Percentiles rank a stretch among this genome's conserved stretches.
phyloP scores from a whole-genome alignment of 2,329 filamentous ascomycete species.

The Trichoderma endophyticum region DNA sequence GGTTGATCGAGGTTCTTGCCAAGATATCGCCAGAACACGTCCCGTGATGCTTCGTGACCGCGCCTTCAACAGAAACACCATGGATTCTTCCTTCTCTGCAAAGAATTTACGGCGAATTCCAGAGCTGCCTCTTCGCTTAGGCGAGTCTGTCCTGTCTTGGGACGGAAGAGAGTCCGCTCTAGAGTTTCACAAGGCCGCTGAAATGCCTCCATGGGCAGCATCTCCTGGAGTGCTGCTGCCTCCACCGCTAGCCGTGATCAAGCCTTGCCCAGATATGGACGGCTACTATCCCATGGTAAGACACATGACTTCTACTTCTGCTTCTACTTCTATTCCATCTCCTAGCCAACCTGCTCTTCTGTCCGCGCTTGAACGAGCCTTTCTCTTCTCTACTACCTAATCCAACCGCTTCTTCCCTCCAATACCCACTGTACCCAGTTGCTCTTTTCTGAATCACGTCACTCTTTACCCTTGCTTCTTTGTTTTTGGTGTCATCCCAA shows the following conservation, averaged over 20 bases:
- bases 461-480: conserved; percentile 24
- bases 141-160: neutral
- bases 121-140: neutral
- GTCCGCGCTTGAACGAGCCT: neutral
- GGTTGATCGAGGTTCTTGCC: neutral
- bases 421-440: conserved; percentile 23
- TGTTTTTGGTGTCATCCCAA: conserved; percentile 22
- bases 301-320: neutral
- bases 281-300: conserved; percentile 11
- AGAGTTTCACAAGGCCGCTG: neutral
- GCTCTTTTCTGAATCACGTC: conserved; percentile 25
- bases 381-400: neutral
- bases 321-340: neutral
- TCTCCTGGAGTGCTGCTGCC: conserved; percentile 7
- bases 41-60: neutral
- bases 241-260: neutral
- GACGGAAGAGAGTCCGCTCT: neutral
- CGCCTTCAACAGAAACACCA: neutral
- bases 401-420: conserved; percentile 15
- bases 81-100: conserved; percentile 13
- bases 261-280: neutral
- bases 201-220: neutral
- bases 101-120: neutral
- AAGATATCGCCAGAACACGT: neutral
- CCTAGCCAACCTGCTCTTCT: neutral